These are phyloP conservation scores for Hygrocybe coccinea DNA, from an alignment of 768 basidiomycete genomes.

Conservation along the genomic window DNA sequence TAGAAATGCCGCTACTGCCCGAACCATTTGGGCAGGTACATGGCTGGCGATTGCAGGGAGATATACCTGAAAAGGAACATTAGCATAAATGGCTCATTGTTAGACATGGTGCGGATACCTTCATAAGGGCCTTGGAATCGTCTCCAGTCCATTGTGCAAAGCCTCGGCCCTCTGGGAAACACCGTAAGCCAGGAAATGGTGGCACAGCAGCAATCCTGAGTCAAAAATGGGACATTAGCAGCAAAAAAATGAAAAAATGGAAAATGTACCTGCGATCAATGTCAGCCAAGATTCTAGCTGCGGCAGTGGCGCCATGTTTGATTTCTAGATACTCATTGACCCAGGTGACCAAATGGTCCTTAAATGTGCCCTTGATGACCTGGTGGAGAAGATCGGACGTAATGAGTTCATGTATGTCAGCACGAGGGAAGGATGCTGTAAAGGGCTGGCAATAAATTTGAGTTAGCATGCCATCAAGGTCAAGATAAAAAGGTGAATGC, in stretches of 20 bases:
- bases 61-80: conserved; percentile 14
- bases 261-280: conserved; percentile 23
- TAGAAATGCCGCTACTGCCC: conserved; percentile 15
- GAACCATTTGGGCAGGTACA: conserved; percentile 14
- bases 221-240: neutral
- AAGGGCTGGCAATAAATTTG: conserved; percentile 25
- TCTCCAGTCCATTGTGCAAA: conserved; percentile 11
- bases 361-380: conserved; percentile 40
- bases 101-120: neutral
- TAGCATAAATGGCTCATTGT: neutral
- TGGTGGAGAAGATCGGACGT: conserved; percentile 37
- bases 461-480: no score
- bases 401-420: conserved; percentile 32
- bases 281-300: conserved; percentile 27
- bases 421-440: conserved; percentile 30
- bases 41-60: conserved; percentile 17
- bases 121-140: conserved; percentile 11
- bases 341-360: conserved; percentile 39
- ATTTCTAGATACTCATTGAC: conserved; percentile 25
- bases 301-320: conserved; percentile 15
- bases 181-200: conserved; percentile 2
- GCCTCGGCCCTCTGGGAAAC: conserved; percentile 7
- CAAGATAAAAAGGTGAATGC: no score
- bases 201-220: conserved; percentile 6
- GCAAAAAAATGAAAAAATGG: neutral